Percentiles rank a stretch among this genome's conserved stretches.
Conservation (phyloP, 1,284 basidiomycete genomes). For the Meira nashicola region DNA sequence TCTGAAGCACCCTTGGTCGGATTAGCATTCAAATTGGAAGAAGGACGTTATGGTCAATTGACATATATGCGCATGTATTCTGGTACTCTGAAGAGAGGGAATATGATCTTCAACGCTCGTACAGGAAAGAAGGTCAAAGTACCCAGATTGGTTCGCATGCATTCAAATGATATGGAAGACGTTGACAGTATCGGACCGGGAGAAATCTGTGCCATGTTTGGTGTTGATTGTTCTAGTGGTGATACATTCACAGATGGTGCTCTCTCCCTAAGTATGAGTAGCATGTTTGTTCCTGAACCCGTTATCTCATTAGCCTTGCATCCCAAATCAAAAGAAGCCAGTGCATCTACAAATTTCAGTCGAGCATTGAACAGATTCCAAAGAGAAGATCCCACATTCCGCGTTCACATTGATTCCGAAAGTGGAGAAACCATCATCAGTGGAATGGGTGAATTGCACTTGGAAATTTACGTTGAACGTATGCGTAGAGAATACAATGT, state of each 20-base stretch:
- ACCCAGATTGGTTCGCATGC: conserved; percentile 95
- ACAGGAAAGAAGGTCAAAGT: conserved; percentile 98
- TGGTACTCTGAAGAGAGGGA: conserved; percentile 79
- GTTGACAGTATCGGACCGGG: conserved; percentile 92
- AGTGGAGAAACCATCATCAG: conserved; percentile 99
- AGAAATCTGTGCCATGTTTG: conserved; percentile 99
- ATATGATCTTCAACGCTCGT: conserved; percentile 82
- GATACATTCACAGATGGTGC: conserved; percentile 79
- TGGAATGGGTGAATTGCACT: conserved; percentile 97
- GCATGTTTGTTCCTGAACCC: conserved; percentile 97
- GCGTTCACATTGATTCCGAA: conserved; percentile 88
- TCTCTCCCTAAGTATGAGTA: conserved; percentile 61
- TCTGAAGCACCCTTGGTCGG: conserved; percentile 78
- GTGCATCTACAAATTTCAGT: conserved; percentile 67
- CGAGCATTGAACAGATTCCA: conserved; percentile 95
- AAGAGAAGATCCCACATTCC: conserved; percentile 98
- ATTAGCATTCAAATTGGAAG: conserved; percentile 96
- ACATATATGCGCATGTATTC: conserved; percentile 99
- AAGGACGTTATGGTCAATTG: conserved; percentile 92
- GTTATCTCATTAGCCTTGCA: conserved; percentile 94
- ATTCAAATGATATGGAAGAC: conserved; percentile 99
- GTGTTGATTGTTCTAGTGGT: conserved; percentile 95
- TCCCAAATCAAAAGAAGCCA: conserved; percentile 80
- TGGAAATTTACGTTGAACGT: conserved; percentile 98
- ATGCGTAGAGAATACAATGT: conserved; percentile 98